Evolutionary conservation across 495 filamentous ascomycete species (phyloP).

Genomic region (Pyrenopolyporus hunteri): DNA sequence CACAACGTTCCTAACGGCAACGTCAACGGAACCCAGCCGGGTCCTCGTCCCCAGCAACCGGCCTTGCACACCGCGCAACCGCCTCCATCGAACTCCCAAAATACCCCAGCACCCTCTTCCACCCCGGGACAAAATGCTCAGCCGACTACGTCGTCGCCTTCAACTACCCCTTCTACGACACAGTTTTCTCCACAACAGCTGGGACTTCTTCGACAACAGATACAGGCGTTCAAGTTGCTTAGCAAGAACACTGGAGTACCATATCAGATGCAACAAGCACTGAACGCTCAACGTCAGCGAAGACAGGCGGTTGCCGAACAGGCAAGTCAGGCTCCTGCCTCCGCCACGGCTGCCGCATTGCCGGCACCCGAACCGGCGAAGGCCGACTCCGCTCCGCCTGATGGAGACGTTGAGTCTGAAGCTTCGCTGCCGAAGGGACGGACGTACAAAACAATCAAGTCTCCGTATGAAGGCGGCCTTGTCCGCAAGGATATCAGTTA

Average conservation of each 20-base stretch:
- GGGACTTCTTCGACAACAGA: constrained; percentile 73
- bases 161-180: constrained; percentile 52
- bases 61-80: constrained; percentile 43
- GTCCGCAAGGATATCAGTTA: constrained; percentile 70
- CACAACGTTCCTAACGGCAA: constrained; percentile 53
- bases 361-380: constrained; percentile 47
- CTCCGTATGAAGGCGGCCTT: constrained; percentile 64
- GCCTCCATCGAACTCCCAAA: constrained; percentile 39
- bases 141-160: constrained; percentile 43
- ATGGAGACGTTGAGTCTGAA: constrained; percentile 36
- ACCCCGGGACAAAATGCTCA: constrained; percentile 39
- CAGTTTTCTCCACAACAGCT: constrained; percentile 76
- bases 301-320: constrained; percentile 67
- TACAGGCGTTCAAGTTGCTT: constrained; percentile 80
- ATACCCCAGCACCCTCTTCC: constrained; percentile 45
- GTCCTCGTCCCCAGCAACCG: constrained; percentile 43
- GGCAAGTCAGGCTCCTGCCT: constrained; percentile 37
- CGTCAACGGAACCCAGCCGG: constrained; percentile 51
- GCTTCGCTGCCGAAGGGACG: constrained; percentile 42
- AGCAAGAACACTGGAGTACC: constrained; percentile 82
- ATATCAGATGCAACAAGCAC: constrained; percentile 70
- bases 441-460: constrained; percentile 64
- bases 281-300: constrained; percentile 73
- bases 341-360: constrained; percentile 50
- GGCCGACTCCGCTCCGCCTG: constrained; percentile 41